Percentiles rank a stretch among this genome's conserved stretches.
Conservation (phyloP, 2,329 filamentous ascomycete species). For the Monilinia polystroma region DNA sequence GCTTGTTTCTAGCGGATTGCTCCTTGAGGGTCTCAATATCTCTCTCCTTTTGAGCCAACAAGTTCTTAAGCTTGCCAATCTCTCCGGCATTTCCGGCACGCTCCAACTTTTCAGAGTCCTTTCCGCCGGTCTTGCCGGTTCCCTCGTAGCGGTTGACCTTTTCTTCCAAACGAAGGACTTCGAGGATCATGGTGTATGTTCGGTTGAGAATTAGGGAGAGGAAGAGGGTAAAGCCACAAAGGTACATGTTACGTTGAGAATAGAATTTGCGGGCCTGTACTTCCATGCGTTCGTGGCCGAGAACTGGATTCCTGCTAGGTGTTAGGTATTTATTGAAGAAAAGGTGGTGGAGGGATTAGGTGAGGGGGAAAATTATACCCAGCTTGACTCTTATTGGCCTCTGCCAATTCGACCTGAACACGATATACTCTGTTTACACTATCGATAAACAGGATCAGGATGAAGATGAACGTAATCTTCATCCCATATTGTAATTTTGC, state of each 20-base stretch:
- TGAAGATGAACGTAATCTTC: conserved; percentile 99
- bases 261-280: conserved; percentile 99
- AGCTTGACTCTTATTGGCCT: conserved; percentile 61
- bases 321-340: conserved; percentile 32
- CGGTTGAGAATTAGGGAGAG: conserved; percentile 98
- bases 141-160: conserved; percentile 82
- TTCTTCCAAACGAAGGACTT: conserved; percentile 71
- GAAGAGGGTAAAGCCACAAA: conserved; percentile 98
- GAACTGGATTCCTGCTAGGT: conserved; percentile 58
- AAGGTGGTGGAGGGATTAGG: background rate
- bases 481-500: conserved; percentile 96
- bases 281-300: conserved; percentile 94
- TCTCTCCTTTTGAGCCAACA: conserved; percentile 70
- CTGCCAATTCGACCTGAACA: conserved; percentile 83
- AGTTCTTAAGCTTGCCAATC: conserved; percentile 65
- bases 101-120: conserved; percentile 70
- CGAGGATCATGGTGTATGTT: conserved; percentile 79
- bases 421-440: conserved; percentile 95
- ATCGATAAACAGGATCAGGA: conserved; percentile 95
- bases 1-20: conserved; percentile 54
- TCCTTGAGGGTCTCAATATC: conserved; percentile 60
- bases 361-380: conserved; percentile 31
- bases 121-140: conserved; percentile 56
- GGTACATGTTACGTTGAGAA: conserved; percentile 99
- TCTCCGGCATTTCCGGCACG: conserved; percentile 73